A percentile compares a stretch with the other conserved stretches of the same genome.
phyloP scores from a whole-genome alignment of 306 rosid genomes.

The Hippophae rhamnoides region DNA sequence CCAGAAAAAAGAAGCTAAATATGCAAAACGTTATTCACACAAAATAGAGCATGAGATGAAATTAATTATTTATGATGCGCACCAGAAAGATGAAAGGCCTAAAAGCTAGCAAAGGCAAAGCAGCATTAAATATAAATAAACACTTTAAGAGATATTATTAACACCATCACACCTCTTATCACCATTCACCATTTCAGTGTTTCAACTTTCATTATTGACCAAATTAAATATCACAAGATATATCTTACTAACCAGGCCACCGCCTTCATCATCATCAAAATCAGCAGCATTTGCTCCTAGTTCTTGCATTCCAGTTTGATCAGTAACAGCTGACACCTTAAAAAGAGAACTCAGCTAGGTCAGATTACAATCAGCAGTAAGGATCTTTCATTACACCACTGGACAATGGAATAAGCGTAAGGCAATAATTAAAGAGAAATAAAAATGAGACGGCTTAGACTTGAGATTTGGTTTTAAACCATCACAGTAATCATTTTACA shows the following conservation, averaged over 20 bases:
- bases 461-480: no score
- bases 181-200: background rate
- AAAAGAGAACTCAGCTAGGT: background rate
- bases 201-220: background rate
- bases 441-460: background rate
- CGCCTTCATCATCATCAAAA: conserved; percentile 89
- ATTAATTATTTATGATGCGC: no score
- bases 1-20: no score
- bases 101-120: no score
- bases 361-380: background rate
- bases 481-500: no score
- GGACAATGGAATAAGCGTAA: background rate
- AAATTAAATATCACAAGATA: conserved; percentile 1
- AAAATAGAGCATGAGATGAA: no score
- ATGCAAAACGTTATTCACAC: no score
- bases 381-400: background rate
- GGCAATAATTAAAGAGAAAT: background rate
- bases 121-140: no score
- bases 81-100: no score
- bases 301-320: conserved; percentile 74
- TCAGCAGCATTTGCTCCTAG: conserved; percentile 73
- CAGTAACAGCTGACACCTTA: conserved; percentile 85
- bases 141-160: no score
- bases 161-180: background rate
- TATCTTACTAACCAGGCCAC: conserved; percentile 65